Conservation (phyloP, 257 asterid genomes). For the Leptodermis oblonga region DNA sequence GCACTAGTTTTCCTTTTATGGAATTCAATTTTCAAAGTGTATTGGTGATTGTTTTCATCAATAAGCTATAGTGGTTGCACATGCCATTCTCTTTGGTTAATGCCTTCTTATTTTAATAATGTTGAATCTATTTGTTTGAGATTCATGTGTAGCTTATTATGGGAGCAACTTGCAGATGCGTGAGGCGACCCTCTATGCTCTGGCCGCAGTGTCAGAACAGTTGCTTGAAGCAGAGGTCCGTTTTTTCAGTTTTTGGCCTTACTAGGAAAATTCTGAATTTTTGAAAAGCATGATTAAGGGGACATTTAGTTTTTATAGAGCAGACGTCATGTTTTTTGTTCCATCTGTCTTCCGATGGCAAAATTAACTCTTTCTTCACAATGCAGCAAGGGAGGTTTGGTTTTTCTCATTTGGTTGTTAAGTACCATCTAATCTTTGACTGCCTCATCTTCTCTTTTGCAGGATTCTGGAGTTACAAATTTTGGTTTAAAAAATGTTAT, state of each 20-base stretch:
- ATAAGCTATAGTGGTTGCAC: neutral
- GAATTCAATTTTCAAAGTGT: neutral
- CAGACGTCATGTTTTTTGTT: neutral
- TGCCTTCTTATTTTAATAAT: constrained; percentile 1
- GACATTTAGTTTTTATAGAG: neutral
- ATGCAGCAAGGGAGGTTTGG: neutral
- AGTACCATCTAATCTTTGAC: neutral
- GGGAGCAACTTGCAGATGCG: constrained; percentile 52
- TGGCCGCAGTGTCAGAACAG: constrained; percentile 85
- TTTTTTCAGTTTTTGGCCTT: constrained; percentile 6
- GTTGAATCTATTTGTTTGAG: neutral
- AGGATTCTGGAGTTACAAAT: constrained; percentile 55
- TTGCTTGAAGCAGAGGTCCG: constrained; percentile 81
- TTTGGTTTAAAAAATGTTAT: constrained; percentile 44
- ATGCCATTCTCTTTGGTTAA: neutral
- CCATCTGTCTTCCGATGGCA: neutral
- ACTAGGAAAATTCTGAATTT: neutral
- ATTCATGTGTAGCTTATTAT: neutral
- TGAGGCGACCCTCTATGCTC: constrained; percentile 84
- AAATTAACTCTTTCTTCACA: neutral
- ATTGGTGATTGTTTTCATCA: neutral
- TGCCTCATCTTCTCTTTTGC: constrained; percentile 15
- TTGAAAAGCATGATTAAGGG: neutral
- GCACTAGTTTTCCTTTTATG: neutral
- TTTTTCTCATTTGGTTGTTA: neutral